Evolutionary conservation across 768 basidiomycete genomes (phyloP).

Genomic region (Antrodiella citrinella): DNA sequence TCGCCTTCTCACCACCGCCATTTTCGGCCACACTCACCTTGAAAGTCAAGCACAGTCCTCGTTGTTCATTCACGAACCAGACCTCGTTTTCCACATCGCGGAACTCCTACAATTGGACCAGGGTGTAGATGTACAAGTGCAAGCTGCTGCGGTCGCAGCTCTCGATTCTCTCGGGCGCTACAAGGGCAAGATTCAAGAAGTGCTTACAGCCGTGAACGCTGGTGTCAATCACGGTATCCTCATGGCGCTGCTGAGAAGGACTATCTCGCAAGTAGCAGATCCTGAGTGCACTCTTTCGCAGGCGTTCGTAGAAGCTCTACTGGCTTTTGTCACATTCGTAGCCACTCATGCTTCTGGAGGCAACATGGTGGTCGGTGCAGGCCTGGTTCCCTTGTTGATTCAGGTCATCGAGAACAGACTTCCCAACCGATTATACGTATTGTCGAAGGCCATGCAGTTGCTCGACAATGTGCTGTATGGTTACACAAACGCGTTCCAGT

Average conservation of each 20-base stretch:
- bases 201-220: conserved; percentile 84
- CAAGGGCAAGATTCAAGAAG: conserved; percentile 75
- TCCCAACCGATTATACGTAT: conserved; percentile 59
- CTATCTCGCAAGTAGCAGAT: conserved; percentile 63
- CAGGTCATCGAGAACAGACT: conserved; percentile 79
- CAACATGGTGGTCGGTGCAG: conserved; percentile 92
- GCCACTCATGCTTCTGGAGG: conserved; percentile 80
- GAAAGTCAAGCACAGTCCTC: conserved; percentile 74
- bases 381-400: conserved; percentile 80
- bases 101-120: conserved; percentile 81
- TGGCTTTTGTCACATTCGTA: conserved; percentile 83
- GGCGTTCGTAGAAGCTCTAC: conserved; percentile 73
- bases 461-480: conserved; percentile 91
- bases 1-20: conserved; percentile 81
- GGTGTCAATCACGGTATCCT: conserved; percentile 94
- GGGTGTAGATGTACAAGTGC: conserved; percentile 60
- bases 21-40: conserved; percentile 80
- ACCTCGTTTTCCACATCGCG: conserved; percentile 80
- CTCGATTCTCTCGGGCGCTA: conserved; percentile 88
- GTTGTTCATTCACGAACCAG: conserved; percentile 92
- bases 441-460: conserved; percentile 87
- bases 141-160: conserved; percentile 81
- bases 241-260: conserved; percentile 81
- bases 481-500: conserved; percentile 77
- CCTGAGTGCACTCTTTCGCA: conserved; percentile 61